phyloP scores from a whole-genome alignment of 2,329 filamentous ascomycete species.

The Cladosporium sp. region DNA sequence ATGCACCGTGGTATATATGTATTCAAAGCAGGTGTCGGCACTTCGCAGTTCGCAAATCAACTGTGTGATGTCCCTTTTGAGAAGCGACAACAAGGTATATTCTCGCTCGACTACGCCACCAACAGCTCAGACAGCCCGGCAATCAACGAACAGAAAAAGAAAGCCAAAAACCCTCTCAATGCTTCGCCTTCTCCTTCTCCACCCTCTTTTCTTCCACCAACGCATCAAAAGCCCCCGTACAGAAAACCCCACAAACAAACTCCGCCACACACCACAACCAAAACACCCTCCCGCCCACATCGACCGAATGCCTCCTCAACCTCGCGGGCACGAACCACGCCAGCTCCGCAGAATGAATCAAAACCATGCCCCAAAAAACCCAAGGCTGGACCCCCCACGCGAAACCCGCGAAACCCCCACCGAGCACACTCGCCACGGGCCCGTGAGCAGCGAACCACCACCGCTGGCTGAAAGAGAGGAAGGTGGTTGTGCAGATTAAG shows the following conservation, averaged over 20 bases:
- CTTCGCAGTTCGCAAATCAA: too few relatives aligned
- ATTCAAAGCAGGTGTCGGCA: too few relatives aligned
- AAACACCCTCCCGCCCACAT: constrained; percentile 45
- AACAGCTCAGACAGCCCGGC: too few relatives aligned
- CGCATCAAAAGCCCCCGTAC: constrained; percentile 43
- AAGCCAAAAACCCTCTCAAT: constrained; percentile 29
- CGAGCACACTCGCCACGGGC: constrained; percentile 33
- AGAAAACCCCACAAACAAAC: constrained; percentile 50
- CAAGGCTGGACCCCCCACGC: constrained; percentile 56
- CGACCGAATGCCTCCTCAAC: constrained; percentile 50
- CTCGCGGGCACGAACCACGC: constrained; percentile 41
- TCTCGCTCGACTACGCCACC: too few relatives aligned
- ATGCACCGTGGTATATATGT: too few relatives aligned
- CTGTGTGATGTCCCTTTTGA: too few relatives aligned
- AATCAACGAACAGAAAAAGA: too few relatives aligned
- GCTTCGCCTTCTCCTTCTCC: constrained; percentile 36
- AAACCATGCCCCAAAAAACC: constrained; percentile 56
- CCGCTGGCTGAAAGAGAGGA: constrained; percentile 47
- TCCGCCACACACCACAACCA: constrained; percentile 50
- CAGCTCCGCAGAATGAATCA: constrained; percentile 63
- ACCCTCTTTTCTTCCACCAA: constrained; percentile 38
- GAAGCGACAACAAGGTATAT: too few relatives aligned
- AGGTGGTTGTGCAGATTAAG: constrained; percentile 50
- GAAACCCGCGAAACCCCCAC: constrained; percentile 55
- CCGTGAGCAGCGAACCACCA: constrained; percentile 49